A percentile compares a stretch with the other conserved stretches of the same genome.
phyloP scores from a whole-genome alignment of 2,329 filamentous ascomycete species.

The Botrytis aclada region DNA sequence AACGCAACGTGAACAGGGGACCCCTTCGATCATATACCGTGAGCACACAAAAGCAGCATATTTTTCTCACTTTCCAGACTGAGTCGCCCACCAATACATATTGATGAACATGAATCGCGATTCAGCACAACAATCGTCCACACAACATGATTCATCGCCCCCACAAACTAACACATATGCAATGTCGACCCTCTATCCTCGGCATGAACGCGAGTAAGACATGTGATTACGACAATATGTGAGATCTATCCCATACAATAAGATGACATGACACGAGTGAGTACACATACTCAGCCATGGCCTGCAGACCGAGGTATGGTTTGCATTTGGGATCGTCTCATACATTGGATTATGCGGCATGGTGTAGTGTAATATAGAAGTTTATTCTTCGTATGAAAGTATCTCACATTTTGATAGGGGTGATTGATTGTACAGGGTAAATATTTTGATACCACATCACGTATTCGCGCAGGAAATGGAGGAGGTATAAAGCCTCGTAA shows the following conservation, averaged over 20 bases:
- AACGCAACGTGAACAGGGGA: not conserved
- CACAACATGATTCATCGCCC: not conserved
- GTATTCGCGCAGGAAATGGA: not conserved
- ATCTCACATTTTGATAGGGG: not conserved
- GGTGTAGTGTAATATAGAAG: not conserved
- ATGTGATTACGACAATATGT: not conserved
- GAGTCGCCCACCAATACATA: not conserved
- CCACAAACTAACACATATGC: not conserved
- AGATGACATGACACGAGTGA: not conserved
- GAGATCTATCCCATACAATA: not conserved
- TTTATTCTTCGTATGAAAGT: not conserved
- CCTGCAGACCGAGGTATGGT: not conserved
- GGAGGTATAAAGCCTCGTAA: not conserved
- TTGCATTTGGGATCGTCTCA: not conserved
- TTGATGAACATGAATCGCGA: not conserved
- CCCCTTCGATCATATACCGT: not conserved
- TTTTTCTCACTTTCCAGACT: not conserved
- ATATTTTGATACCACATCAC: not conserved
- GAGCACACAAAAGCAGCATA: not conserved
- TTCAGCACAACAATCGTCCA: not conserved
- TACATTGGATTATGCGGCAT: not conserved
- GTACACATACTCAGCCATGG: not conserved
- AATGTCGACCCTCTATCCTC: not conserved
- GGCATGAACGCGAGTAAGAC: not conserved
- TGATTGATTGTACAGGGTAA: not conserved